Conservation (phyloP, 495 filamentous ascomycete genomes). For the Trichoderma orchidacearum region DNA sequence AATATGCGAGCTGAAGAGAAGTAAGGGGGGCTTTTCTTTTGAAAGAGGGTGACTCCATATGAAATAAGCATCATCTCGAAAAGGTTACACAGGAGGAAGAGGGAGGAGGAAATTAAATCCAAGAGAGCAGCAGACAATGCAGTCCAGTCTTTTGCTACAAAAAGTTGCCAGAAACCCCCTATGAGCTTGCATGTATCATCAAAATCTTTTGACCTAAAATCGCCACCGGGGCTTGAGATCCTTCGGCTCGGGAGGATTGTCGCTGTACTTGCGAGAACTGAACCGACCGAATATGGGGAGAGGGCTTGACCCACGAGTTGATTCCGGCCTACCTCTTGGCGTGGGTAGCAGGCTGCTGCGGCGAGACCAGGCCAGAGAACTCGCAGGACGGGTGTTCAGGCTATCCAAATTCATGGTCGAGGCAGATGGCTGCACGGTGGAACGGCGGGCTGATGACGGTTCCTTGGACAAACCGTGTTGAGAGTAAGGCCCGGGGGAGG, state of each 20-base stretch:
- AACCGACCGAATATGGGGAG: neutral
- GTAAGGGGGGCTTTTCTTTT: neutral
- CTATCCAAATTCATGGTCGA: neutral
- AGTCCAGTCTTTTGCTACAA: no score
- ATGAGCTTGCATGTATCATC: neutral
- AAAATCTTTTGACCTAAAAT: neutral
- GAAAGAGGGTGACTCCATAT: neutral
- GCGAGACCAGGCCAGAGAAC: constrained; percentile 30
- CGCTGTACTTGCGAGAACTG: neutral
- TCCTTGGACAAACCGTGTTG: constrained; percentile 11
- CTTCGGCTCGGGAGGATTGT: neutral
- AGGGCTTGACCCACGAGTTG: neutral
- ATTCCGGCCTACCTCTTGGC: neutral
- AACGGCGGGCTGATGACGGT: constrained; percentile 22
- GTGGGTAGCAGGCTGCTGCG: constrained; percentile 35
- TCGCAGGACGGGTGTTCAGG: constrained; percentile 22
- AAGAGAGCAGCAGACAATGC: neutral
- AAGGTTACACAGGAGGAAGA: neutral
- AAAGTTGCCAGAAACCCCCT: no score
- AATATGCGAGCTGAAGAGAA: neutral
- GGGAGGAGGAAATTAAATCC: neutral
- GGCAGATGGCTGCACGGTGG: constrained; percentile 21
- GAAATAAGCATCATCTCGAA: neutral
- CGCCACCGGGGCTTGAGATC: constrained; percentile 4
- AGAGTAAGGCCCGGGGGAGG: constrained; percentile 22